Conservation (phyloP, 192 early-diverging fungal species). For the Oehlia diaphana region DNA sequence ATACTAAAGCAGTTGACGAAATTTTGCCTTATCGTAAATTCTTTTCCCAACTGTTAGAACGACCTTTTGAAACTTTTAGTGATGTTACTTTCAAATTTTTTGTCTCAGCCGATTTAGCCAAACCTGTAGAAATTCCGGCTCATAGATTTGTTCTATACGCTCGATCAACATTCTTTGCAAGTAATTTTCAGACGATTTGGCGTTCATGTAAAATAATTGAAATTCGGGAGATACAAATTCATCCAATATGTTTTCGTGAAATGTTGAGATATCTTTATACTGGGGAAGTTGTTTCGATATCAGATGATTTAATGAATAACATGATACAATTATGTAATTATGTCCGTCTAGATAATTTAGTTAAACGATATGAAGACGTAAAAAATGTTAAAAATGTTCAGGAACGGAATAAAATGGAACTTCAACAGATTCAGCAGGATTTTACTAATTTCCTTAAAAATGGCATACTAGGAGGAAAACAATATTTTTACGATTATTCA, state of each 20-base stretch:
- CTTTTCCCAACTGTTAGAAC: conserved; percentile 29
- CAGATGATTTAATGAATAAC: conserved; percentile 20
- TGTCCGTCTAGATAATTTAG: conserved; percentile 34
- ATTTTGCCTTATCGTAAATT: conserved; percentile 35
- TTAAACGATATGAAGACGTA: conserved; percentile 4
- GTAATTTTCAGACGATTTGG: conserved; percentile 36
- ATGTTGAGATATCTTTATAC: conserved; percentile 47
- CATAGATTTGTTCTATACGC: conserved; percentile 48
- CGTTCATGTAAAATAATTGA: conserved; percentile 6
- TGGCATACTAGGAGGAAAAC: conserved; percentile 12
- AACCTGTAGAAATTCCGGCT: conserved; percentile 32
- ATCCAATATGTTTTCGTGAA: conserved; percentile 39
- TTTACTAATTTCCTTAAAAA: conserved; percentile 33
- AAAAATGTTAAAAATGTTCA: not conserved
- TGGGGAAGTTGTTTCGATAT: conserved; percentile 34
- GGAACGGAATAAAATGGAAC: conserved; percentile 23
- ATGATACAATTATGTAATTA: conserved; percentile 34
- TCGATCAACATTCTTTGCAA: conserved; percentile 39
- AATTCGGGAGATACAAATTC: conserved; percentile 32
- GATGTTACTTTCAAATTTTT: conserved; percentile 37
- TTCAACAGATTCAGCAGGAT: conserved; percentile 34
- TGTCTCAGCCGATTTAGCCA: not conserved
- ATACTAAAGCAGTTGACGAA: conserved; percentile 51
- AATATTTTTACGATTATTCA: not conserved
- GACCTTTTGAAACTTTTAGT: conserved; percentile 29